Evolutionary conservation across 179 eudicot species (phyloP), one percentile per base, ranked within the genome.

Genomic region (Drosera spatulata): DNA sequence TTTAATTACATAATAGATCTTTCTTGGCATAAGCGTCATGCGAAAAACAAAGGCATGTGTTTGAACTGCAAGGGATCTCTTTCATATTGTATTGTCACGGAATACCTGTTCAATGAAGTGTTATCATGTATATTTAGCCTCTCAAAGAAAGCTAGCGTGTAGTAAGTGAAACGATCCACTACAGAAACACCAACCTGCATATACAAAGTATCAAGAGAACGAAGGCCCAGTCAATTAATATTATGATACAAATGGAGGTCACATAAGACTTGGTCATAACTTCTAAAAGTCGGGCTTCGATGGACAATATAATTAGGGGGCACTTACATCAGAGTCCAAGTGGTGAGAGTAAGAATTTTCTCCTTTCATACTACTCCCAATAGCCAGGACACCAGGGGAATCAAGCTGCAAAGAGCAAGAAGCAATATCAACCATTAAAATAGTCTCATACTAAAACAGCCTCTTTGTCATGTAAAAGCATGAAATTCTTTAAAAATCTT

Each of bases 301-400:
- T 14, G 49, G 7, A 63, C 37, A 5, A 10, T 5, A 15, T 39
- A 14, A 5, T 58, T 39, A 63, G 2, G 60, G 8, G 5, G 52
- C 33, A 69, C 91, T 78, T 75, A 91, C 98, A 80, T 91, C 95
- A 66, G 98, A 74, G 67, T 91, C 98, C 83, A 91, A 79, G 87
- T 88, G 98, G 79, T 91, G 98, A 37, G 98, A 91, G 64, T 91
- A 91, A 39, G 98, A 91, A 69, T 91, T 91, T 70, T 91, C 98
- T 59, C 95, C 96, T 80, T 91, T 91, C 87, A 65, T 82, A 80
- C 98, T 91, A 80, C 98, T 91, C 66, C 98, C 98, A 73, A 91
- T 84, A 67, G 98, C 80, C 80, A 91, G 82, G 74, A 91, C 96
- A 64, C 97, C 97, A 73, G 96, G 97, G 50, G 96, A 91, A 22